Evolutionary conservation across 169 alveolate genomes (phyloP).

Genomic region (Plasmodium vinckei): DNA sequence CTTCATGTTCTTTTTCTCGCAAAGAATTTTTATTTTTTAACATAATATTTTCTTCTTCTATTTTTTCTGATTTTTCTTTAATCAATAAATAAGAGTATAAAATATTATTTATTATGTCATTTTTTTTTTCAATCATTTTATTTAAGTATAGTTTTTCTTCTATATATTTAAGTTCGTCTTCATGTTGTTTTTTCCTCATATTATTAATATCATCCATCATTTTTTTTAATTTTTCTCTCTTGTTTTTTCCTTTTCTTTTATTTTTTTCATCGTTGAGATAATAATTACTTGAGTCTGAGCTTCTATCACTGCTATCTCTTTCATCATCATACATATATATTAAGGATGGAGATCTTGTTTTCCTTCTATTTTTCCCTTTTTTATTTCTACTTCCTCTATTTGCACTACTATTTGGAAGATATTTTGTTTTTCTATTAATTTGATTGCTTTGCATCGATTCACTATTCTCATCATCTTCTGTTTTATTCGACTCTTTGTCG

Average conservation of each 20-base stretch:
- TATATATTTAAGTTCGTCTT: conserved; percentile 27
- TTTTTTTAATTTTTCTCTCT: neutral
- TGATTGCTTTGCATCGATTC: neutral
- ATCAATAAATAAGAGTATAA: conserved; percentile 36
- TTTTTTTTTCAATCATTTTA: conserved; percentile 66
- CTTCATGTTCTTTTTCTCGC: conserved; percentile 28
- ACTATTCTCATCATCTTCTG: neutral
- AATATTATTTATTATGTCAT: conserved; percentile 63
- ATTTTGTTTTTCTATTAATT: neutral
- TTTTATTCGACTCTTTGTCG: neutral
- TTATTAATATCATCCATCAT: conserved; percentile 14
- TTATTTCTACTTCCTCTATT: neutral
- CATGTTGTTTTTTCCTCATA: conserved; percentile 17
- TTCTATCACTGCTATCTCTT: neutral
- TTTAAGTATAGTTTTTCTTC: conserved; percentile 63
- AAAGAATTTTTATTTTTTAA: conserved; percentile 7
- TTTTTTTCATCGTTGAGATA: neutral
- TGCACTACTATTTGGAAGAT: neutral
- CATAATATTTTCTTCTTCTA: conserved; percentile 12
- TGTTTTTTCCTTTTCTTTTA: neutral
- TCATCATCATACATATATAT: neutral
- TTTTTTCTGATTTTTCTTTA: conserved; percentile 37
- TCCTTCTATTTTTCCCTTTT: neutral
- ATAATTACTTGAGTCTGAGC: neutral
- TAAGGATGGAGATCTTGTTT: too few species aligned